A percentile compares a stretch with the other conserved stretches of the same genome.
phyloP scores from a whole-genome alignment of 192 early-diverging fungal genomes.

The Podila epicladia region DNA sequence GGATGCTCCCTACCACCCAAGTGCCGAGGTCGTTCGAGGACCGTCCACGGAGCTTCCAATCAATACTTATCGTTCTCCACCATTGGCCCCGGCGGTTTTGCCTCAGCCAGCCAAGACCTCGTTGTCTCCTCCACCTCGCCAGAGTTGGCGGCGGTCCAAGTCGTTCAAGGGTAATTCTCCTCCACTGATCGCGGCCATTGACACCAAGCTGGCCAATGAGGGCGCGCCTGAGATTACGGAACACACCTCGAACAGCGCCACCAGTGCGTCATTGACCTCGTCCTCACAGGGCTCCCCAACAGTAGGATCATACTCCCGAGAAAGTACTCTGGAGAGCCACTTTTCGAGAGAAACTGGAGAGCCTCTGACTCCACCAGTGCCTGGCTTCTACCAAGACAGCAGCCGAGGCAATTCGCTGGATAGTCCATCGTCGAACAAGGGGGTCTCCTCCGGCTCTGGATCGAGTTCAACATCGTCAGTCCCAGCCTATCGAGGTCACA shows the following conservation, averaged over 20 bases:
- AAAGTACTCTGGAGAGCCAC: background rate
- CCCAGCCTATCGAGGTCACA: conserved; percentile 17
- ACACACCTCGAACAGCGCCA: background rate
- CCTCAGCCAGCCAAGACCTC: conserved; percentile 19
- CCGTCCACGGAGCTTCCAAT: background rate
- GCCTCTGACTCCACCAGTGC: background rate
- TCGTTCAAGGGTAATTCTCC: conserved; percentile 19
- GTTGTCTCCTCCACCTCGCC: conserved; percentile 41
- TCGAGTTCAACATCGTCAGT: conserved; percentile 2
- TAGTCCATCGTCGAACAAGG: background rate
- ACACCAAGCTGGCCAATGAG: conserved; percentile 24
- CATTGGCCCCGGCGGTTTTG: background rate
- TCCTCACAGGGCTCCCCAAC: conserved; percentile 26
- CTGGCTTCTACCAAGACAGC: background rate
- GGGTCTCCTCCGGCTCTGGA: background rate
- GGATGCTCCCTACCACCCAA: background rate
- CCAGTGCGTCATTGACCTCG: conserved; percentile 18
- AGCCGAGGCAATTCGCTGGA: conserved; percentile 12
- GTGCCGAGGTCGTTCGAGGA: no score
- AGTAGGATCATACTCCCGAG: conserved; percentile 2
- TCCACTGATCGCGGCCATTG: background rate
- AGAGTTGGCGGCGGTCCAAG: conserved; percentile 38
- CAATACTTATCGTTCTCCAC: background rate
- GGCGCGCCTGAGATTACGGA: background rate
- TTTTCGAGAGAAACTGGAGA: background rate